A percentile compares a stretch with the other conserved stretches of the same genome.
Conservation (phyloP, 169 alveolate genomes). For the Plasmodium gaboni region DNA sequence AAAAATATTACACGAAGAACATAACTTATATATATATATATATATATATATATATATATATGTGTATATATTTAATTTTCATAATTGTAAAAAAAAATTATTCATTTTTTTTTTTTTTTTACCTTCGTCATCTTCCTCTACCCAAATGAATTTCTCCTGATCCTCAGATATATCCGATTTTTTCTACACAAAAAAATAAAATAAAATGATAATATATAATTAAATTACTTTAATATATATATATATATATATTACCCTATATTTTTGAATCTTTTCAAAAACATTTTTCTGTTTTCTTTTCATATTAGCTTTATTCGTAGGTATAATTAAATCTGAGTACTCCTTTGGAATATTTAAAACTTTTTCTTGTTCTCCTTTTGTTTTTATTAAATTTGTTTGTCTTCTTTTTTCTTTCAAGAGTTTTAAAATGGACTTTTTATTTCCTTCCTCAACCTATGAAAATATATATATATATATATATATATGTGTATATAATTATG, state of each 20-base stretch:
- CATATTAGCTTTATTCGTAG: constrained; percentile 71
- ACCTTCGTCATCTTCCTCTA: constrained; percentile 61
- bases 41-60: too few species aligned
- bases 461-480: neutral
- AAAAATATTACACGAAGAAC: neutral
- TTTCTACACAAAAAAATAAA: constrained; percentile 28
- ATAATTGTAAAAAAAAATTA: too few species aligned
- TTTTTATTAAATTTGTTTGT: constrained; percentile 30
- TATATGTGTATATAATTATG: neutral
- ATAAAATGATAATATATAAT: neutral
- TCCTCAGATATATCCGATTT: constrained; percentile 25
- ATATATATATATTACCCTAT: constrained; percentile 19
- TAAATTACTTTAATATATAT: neutral
- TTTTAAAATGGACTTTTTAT: constrained; percentile 18
- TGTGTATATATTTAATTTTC: too few species aligned
- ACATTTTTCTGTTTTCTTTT: constrained; percentile 43
- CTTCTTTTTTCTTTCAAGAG: constrained; percentile 37
- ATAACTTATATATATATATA: neutral
- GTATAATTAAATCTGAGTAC: constrained; percentile 37
- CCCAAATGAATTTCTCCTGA: constrained; percentile 68
- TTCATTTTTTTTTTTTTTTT: neutral
- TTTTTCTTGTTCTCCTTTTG: constrained; percentile 42
- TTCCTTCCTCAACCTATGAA: constrained; percentile 55
- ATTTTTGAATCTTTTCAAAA: constrained; percentile 44
- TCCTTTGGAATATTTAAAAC: constrained; percentile 60